Evolutionary conservation across 495 filamentous ascomycete genomes (phyloP).

Genomic region (Tuber melanosporum): DNA sequence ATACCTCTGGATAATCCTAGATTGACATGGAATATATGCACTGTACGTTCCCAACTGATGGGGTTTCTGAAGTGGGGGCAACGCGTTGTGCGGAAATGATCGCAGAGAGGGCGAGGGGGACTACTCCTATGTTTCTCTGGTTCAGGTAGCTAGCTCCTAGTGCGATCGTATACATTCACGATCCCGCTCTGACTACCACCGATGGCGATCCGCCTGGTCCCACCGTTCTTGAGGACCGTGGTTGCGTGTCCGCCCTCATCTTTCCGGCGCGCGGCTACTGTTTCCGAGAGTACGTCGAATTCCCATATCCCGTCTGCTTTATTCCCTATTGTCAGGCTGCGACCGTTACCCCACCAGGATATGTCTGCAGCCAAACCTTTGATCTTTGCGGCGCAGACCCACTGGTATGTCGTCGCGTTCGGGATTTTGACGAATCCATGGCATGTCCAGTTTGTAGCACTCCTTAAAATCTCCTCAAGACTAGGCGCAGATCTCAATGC

Average conservation of each 20-base stretch:
- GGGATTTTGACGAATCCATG: slow-evolving; percentile 83
- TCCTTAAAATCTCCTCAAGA: slow-evolving; percentile 69
- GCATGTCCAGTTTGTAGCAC: slow-evolving; percentile 45
- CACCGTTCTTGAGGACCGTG: slow-evolving; percentile 62
- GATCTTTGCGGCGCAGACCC: slow-evolving; percentile 57
- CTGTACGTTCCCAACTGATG: too few relatives aligned
- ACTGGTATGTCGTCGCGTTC: slow-evolving; percentile 48
- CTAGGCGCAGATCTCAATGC: slow-evolving; percentile 62
- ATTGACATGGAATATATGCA: too few relatives aligned
- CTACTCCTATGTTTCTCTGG: too few relatives aligned
- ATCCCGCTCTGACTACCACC: slow-evolving; percentile 71
- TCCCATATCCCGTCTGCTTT: slow-evolving; percentile 91
- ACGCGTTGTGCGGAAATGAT: too few relatives aligned
- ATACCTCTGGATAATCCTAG: too few relatives aligned
- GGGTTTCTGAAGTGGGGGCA: too few relatives aligned
- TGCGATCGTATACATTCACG: slow-evolving; percentile 86
- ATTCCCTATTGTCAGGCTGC: slow-evolving; percentile 62
- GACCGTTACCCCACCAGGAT: slow-evolving; percentile 55
- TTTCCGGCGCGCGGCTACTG: slow-evolving; percentile 70
- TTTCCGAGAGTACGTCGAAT: slow-evolving; percentile 60
- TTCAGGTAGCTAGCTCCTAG: slow-evolving; percentile 36
- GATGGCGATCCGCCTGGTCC: slow-evolving; percentile 68
- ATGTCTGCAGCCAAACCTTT: slow-evolving; percentile 46
- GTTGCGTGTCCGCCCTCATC: slow-evolving; percentile 87
- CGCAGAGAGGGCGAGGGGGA: too few relatives aligned